Conservation (phyloP, 2,329 filamentous ascomycete species). For the Ploettnerulaceae sp. region DNA sequence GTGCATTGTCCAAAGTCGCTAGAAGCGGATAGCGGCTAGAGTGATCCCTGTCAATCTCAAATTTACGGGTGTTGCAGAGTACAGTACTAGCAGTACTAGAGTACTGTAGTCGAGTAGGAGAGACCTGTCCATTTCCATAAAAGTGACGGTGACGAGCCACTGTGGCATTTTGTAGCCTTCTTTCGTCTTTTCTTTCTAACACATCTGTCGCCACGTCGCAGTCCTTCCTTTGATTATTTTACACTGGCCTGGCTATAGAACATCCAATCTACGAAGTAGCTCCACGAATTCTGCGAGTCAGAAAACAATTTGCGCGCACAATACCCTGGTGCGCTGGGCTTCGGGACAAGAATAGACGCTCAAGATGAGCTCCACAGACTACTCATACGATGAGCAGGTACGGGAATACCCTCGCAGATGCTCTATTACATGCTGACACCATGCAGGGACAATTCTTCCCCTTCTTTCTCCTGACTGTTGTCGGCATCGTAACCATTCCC, state of each 20-base stretch:
- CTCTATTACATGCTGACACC: constrained; percentile 13
- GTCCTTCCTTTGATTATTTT: background rate
- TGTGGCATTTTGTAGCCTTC: constrained; percentile 13
- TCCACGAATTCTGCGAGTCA: constrained; percentile 2
- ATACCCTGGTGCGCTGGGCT: constrained; percentile 18
- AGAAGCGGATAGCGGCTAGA: too few species aligned
- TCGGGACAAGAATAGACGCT: constrained; percentile 21
- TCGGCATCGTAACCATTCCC: constrained; percentile 80
- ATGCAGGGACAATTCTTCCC: constrained; percentile 91
- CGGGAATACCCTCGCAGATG: constrained; percentile 15
- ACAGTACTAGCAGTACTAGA: background rate
- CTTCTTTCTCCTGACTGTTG: constrained; percentile 93
- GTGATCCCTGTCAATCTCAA: too few species aligned
- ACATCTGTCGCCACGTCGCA: background rate
- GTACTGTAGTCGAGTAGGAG: constrained; percentile 8
- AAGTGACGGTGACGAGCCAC: constrained; percentile 10
- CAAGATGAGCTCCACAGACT: constrained; percentile 57
- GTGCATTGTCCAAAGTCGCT: too few species aligned
- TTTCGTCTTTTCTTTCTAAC: constrained; percentile 15
- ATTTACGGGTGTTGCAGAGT: too few species aligned
- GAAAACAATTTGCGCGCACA: constrained; percentile 23
- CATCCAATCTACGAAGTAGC: background rate
- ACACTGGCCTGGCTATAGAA: background rate
- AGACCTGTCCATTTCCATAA: constrained; percentile 13
- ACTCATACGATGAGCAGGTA: constrained; percentile 95